These are phyloP conservation scores for Aspergillus ochraceus DNA, from an alignment of 2,329 filamentous ascomycete genomes.

Conservation along the genomic window DNA sequence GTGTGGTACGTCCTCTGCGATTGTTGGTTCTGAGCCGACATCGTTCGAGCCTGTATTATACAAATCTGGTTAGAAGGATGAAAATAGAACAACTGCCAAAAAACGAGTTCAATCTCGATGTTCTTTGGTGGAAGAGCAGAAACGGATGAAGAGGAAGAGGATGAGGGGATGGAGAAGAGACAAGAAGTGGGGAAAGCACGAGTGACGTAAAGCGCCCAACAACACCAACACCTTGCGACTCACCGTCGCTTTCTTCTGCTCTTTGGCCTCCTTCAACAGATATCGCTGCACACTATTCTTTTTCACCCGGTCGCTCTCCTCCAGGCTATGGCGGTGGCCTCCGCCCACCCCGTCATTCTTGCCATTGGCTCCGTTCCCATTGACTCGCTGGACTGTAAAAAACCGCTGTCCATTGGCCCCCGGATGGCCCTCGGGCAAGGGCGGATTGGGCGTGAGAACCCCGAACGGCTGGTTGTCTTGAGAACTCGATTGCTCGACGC, in stretches of 20 bases:
- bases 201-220: constrained; percentile 2
- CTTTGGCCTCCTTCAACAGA: constrained; percentile 64
- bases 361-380: constrained; percentile 72
- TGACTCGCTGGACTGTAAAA: constrained; percentile 76
- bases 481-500: constrained; percentile 1
- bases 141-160: background rate
- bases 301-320: constrained; percentile 75
- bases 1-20: constrained; percentile 68
- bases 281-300: constrained; percentile 74
- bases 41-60: constrained; percentile 30
- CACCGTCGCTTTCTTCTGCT: constrained; percentile 59
- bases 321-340: constrained; percentile 72
- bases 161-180: background rate
- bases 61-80: constrained; percentile 12
- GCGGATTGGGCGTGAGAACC: constrained; percentile 42
- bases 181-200: background rate
- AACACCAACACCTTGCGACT: constrained; percentile 26
- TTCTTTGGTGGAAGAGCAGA: background rate
- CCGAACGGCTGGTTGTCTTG: constrained; percentile 39
- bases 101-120: background rate
- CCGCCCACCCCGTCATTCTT: constrained; percentile 69
- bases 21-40: constrained; percentile 50
- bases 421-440: constrained; percentile 46
- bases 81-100: constrained; percentile 8
- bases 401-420: constrained; percentile 56